Percentiles rank a stretch among this genome's conserved stretches.
phyloP scores from a whole-genome alignment of 2,329 filamentous ascomycete species.

The Chaetomiaceae sp. region DNA sequence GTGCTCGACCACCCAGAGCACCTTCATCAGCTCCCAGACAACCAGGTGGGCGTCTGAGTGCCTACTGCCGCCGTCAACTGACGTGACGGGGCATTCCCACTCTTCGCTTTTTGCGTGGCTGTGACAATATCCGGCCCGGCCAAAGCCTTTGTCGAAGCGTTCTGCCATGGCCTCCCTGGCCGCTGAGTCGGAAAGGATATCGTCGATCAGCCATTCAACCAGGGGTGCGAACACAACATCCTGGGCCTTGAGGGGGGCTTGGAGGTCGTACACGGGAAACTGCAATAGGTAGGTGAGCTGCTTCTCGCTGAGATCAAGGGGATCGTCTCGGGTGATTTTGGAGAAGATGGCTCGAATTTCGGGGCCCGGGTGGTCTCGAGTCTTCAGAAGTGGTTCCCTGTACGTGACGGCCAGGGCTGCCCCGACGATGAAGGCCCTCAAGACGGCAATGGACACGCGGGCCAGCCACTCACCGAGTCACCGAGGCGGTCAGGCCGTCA shows the following conservation, averaged over 20 bases:
- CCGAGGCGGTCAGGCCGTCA: too few species aligned
- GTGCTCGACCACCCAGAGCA: constrained; percentile 1
- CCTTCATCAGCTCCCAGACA: constrained; percentile 10
- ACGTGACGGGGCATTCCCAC: background rate
- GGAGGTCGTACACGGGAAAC: constrained; percentile 2
- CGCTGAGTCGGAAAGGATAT: constrained; percentile 2
- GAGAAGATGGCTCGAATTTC: background rate
- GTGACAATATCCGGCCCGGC: background rate
- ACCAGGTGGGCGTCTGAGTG: constrained; percentile 9
- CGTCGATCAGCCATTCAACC: constrained; percentile 1
- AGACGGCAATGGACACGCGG: background rate
- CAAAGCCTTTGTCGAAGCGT: background rate
- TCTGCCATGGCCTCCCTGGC: background rate
- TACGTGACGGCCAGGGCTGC: constrained; percentile 8
- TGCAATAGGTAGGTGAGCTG: background rate
- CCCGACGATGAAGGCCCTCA: constrained; percentile 3
- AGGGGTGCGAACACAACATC: constrained; percentile 3
- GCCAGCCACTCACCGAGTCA: background rate
- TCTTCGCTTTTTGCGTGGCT: background rate
- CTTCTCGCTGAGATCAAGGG: background rate
- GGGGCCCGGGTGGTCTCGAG: background rate
- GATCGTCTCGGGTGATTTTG: too few species aligned
- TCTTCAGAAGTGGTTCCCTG: constrained; percentile 4
- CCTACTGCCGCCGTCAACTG: background rate
- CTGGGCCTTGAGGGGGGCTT: background rate